Evolutionary conservation across 768 basidiomycete species (phyloP), one percentile per base, ranked within the genome.

Genomic region (Tylopilus rubrobrunneus): DNA sequence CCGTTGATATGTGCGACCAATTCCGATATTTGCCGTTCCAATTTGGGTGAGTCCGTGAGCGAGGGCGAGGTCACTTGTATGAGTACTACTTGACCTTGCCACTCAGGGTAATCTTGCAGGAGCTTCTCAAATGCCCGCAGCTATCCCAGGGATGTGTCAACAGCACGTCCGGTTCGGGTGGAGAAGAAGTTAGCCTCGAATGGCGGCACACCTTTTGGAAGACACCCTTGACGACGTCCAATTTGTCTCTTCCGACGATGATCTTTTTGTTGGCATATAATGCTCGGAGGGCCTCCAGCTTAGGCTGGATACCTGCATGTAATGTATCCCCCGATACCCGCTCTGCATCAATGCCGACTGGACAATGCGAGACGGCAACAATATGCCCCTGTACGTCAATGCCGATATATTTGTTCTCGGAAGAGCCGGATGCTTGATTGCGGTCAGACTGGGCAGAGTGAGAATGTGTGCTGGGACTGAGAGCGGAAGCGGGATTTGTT

Each of bases 211-310:
- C 88, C 83, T 99, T 99, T 74, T 98, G 95, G 58, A 98, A 74
- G 23, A 99, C 91, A 42, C 96, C 96, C 74, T 98, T 98, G 63
- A 97, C 94, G n/a, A 94, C 91, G 64, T 98, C 96, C 40, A 98
- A 80, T 76, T 99, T 99, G 72, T 99, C 96, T 8, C 96, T 80
- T 17, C 93, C 96, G 12, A 98, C 90, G 52, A 99, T 94, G 65
- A 99, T 98, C 79, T 98, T 98, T 81, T 98, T 98, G 57, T 90
- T 92, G 59, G 92, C 86, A 69, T 99, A 99, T 14, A 98, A 71
- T 19, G 84, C 77, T 27, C 85, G 76, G 0, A 98, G 79, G 2
- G 92, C 87, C 45, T 89, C 89, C 17, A 96, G 76, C 71, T 96
- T 97, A n/a, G 95, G 95, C 51, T 82, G 74, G 55, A 98, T 86